A percentile compares a stretch with the other conserved stretches of the same genome.
Evolutionary conservation across 768 basidiomycete genomes (phyloP).

Genomic region (Mycena amicta): DNA sequence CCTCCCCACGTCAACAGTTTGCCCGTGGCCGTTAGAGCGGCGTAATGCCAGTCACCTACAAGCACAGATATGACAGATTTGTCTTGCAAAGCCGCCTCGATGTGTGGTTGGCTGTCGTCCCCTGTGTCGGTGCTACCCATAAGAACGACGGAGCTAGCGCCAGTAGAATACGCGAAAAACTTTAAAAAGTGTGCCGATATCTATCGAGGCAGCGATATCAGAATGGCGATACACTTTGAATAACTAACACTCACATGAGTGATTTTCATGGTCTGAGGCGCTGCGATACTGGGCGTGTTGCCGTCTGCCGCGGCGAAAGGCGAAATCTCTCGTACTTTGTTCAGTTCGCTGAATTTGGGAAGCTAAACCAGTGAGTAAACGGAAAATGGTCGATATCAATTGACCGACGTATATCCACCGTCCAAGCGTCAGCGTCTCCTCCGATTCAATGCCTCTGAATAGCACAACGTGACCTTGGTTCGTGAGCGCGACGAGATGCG

Average conservation of each 20-base stretch:
- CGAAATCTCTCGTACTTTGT: slow-evolving; percentile 47
- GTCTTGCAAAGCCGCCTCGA: slow-evolving; percentile 77
- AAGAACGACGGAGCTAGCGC: slow-evolving; percentile 69
- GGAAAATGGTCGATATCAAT: no score
- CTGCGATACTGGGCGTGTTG: slow-evolving; percentile 29
- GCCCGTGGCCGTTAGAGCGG: slow-evolving; percentile 79
- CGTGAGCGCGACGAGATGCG: slow-evolving; percentile 77
- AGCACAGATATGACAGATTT: slow-evolving; percentile 82
- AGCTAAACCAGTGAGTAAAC: no score
- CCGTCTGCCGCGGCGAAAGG: slow-evolving; percentile 41
- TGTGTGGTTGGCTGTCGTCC: slow-evolving; percentile 48
- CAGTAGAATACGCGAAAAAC: slow-evolving; percentile 83
- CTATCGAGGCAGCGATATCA: no score
- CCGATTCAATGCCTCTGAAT: slow-evolving; percentile 49
- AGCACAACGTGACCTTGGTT: slow-evolving; percentile 77
- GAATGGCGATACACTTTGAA: no score
- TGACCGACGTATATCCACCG: slow-evolving; percentile 73
- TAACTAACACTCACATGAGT: slow-evolving; percentile 65
- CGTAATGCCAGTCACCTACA: slow-evolving; percentile 91
- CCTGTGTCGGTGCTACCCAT: slow-evolving; percentile 60
- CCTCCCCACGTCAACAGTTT: slow-evolving; percentile 81
- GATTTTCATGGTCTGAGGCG: slow-evolving; percentile 58
- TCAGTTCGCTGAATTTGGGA: slow-evolving; percentile 70
- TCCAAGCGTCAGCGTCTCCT: slow-evolving; percentile 39
- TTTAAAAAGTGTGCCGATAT: slow-evolving; percentile 83